phyloP scores from a whole-genome alignment of 129 eudicot genomes.

The Lonicera japonica region DNA sequence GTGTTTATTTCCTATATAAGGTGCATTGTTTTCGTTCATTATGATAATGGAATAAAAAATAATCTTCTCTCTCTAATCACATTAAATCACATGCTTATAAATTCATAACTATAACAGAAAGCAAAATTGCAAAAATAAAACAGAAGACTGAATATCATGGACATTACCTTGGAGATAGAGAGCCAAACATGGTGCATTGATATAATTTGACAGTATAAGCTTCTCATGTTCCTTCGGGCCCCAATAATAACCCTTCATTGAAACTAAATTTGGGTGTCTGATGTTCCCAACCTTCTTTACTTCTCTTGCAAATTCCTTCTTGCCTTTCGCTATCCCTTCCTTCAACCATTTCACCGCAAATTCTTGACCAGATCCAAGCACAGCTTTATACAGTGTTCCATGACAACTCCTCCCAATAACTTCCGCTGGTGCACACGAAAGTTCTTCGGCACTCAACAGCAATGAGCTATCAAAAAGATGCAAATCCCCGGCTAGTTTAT shows the following conservation, averaged over 20 bases:
- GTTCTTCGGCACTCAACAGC: slow-evolving; percentile 59
- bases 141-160: not conserved
- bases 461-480: slow-evolving; percentile 59
- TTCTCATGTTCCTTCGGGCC: slow-evolving; percentile 82
- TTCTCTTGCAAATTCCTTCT: slow-evolving; percentile 73
- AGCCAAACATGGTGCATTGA: slow-evolving; percentile 68
- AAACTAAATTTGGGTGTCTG: slow-evolving; percentile 62
- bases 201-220: slow-evolving; percentile 63
- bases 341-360: slow-evolving; percentile 76
- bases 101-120: not conserved
- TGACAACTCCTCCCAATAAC: slow-evolving; percentile 84
- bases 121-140: not conserved
- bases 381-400: slow-evolving; percentile 78
- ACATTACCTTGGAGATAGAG: slow-evolving; percentile 72
- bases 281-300: slow-evolving; percentile 64
- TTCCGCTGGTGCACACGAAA: slow-evolving; percentile 85
- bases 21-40: too few species aligned
- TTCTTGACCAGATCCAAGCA: slow-evolving; percentile 43
- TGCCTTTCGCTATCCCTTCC: slow-evolving; percentile 86
- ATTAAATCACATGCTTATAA: too few species aligned
- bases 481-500: slow-evolving; percentile 70
- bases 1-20: too few species aligned
- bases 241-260: slow-evolving; percentile 77
- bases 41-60: too few species aligned
- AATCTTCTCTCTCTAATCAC: too few species aligned